Evolutionary conservation across 1,139 yeast species (phyloP).

Genomic region (Citeromyces siamensis): DNA sequence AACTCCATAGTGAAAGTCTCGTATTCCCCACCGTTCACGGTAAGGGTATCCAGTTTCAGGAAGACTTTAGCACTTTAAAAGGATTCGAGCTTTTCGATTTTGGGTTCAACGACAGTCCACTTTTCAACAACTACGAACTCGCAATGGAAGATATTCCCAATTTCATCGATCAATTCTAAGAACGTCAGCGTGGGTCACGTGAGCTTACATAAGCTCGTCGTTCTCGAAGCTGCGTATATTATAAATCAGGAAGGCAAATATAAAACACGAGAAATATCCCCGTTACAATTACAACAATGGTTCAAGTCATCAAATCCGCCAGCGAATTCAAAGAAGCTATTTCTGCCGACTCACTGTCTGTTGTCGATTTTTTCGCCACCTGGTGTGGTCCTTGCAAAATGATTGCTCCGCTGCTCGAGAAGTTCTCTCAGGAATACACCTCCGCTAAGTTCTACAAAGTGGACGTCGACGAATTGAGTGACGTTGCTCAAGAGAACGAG

Average conservation of each 20-base stretch:
- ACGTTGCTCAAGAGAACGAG: slow-evolving; percentile 62
- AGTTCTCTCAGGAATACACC: slow-evolving; percentile 45
- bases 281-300: slow-evolving; percentile 20
- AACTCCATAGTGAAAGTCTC: background rate
- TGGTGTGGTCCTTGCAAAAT: slow-evolving; percentile 98
- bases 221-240: too few species aligned
- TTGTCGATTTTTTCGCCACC: slow-evolving; percentile 87
- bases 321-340: slow-evolving; percentile 56
- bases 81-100: slow-evolving; percentile 2
- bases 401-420: slow-evolving; percentile 84
- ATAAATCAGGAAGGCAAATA: background rate
- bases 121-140: too few species aligned
- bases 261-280: slow-evolving; percentile 1
- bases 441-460: slow-evolving; percentile 68
- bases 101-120: slow-evolving; percentile 1
- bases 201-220: too few species aligned
- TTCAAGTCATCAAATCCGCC: slow-evolving; percentile 28
- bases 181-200: too few species aligned
- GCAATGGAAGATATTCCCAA: too few species aligned
- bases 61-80: background rate
- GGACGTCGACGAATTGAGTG: slow-evolving; percentile 71
- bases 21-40: background rate
- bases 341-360: slow-evolving; percentile 51
- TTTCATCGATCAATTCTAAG: too few species aligned
- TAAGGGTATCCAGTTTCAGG: background rate